A percentile compares a stretch with the other conserved stretches of the same genome.
These are phyloP conservation scores for Leavenworthia alabamica DNA, from an alignment of 345 rosid genomes.

Conservation along the genomic window DNA sequence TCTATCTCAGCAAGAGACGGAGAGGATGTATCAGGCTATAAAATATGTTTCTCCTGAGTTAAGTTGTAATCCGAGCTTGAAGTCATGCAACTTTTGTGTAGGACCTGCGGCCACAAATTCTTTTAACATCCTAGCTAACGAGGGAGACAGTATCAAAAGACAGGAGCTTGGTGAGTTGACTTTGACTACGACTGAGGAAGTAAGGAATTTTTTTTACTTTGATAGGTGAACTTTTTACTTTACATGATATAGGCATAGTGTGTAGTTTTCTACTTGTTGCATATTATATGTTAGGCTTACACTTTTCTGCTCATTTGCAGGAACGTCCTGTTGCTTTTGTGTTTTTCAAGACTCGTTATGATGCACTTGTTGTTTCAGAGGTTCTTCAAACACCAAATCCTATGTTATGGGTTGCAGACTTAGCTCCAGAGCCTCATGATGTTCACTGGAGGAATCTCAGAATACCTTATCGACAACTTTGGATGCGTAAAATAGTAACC, in stretches of 20 bases:
- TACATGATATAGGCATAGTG: not conserved
- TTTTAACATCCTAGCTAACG: conserved; percentile 47
- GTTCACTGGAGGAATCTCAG: conserved; percentile 83
- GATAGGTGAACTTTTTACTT: conserved; percentile 8
- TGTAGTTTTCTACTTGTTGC: conserved; percentile 13
- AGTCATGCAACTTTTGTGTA: conserved; percentile 46
- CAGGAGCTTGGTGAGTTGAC: conserved; percentile 35
- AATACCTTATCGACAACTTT: conserved; percentile 72
- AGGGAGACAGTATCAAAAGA: conserved; percentile 30
- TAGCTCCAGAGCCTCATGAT: conserved; percentile 92
- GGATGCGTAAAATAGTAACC: conserved; percentile 72
- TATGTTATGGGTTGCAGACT: conserved; percentile 85
- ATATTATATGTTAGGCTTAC: not conserved
- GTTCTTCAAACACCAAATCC: conserved; percentile 83
- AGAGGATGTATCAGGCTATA: conserved; percentile 50
- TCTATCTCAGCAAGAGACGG: conserved; percentile 56
- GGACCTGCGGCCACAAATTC: conserved; percentile 42
- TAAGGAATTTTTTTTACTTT: conserved; percentile 31
- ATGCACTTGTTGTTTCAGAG: conserved; percentile 76
- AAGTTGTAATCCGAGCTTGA: conserved; percentile 31
- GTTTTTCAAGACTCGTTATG: conserved; percentile 78
- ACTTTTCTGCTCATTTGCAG: conserved; percentile 36
- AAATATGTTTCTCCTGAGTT: conserved; percentile 37
- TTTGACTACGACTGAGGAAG: conserved; percentile 43
- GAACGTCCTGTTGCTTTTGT: conserved; percentile 91